Conservation (phyloP, 345 rosid genomes). For the Populus tremula region DNA sequence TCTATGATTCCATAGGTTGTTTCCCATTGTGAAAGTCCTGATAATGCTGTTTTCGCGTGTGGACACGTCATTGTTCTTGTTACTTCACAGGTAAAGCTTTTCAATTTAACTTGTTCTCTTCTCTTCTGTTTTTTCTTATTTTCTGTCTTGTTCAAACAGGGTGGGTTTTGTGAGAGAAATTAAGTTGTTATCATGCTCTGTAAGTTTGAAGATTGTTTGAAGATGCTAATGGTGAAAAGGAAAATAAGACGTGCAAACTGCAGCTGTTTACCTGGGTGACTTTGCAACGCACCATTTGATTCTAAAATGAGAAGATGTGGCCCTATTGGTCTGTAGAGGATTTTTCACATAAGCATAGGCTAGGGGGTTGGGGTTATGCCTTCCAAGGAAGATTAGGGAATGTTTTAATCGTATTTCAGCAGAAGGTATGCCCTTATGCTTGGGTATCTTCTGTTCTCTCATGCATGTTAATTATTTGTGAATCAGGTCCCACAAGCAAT, state of each 20-base stretch:
- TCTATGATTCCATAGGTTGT: conserved; percentile 49
- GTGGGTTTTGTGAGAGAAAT: neutral
- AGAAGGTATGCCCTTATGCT: neutral
- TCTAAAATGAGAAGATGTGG: neutral
- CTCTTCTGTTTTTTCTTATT: neutral
- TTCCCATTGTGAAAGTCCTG: conserved; percentile 55
- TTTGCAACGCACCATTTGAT: neutral
- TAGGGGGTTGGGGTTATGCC: neutral
- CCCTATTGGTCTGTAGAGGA: neutral
- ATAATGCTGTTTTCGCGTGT: conserved; percentile 60
- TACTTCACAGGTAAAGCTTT: conserved; percentile 60
- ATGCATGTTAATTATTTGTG: conserved; percentile 5
- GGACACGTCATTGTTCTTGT: conserved; percentile 69
- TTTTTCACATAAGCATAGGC: neutral
- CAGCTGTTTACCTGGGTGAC: neutral
- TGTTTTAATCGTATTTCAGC: neutral
- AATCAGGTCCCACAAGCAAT: conserved; percentile 68
- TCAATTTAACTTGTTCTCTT: neutral
- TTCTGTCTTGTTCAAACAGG: neutral
- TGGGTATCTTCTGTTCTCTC: neutral
- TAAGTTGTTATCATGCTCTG: neutral
- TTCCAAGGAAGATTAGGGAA: neutral
- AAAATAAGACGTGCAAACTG: too few relatives aligned
- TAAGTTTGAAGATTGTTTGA: neutral
- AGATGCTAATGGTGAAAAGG: neutral